phyloP scores from a whole-genome alignment of 73 alveolate genomes.

The Stentor roeselii region DNA sequence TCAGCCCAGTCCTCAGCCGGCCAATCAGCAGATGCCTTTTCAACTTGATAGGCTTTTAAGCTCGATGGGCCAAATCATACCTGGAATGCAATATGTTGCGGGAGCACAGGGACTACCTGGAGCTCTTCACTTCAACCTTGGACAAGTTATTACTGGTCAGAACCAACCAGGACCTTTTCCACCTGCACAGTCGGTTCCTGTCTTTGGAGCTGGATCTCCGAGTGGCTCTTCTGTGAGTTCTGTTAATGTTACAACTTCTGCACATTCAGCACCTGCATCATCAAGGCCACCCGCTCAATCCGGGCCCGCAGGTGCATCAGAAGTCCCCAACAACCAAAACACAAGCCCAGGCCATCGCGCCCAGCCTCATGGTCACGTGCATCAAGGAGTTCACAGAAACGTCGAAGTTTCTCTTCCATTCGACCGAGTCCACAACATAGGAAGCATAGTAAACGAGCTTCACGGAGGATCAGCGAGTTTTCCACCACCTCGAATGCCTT shows the following conservation, averaged over 20 bases:
- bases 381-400: neutral
- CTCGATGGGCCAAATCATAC: neutral
- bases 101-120: neutral
- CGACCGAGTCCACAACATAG: neutral
- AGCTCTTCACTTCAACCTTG: too few species aligned
- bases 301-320: neutral
- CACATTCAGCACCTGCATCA: neutral
- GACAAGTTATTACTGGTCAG: too few species aligned
- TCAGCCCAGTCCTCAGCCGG: slow-evolving; percentile 16
- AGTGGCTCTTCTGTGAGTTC: too few species aligned
- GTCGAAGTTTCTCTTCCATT: slow-evolving; percentile 15
- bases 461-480: slow-evolving; percentile 28
- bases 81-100: neutral
- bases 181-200: too few species aligned
- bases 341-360: neutral
- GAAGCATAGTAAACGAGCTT: neutral
- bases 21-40: neutral
- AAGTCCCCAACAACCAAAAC: slow-evolving; percentile 19
- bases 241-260: too few species aligned
- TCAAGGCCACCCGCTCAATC: neutral
- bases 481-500: slow-evolving; percentile 31
- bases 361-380: slow-evolving; percentile 2
- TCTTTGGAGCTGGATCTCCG: too few species aligned
- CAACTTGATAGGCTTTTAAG: neutral
- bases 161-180: too few species aligned